Conservation (phyloP, 345 rosid species). For the Aquilaria malaccensis region DNA sequence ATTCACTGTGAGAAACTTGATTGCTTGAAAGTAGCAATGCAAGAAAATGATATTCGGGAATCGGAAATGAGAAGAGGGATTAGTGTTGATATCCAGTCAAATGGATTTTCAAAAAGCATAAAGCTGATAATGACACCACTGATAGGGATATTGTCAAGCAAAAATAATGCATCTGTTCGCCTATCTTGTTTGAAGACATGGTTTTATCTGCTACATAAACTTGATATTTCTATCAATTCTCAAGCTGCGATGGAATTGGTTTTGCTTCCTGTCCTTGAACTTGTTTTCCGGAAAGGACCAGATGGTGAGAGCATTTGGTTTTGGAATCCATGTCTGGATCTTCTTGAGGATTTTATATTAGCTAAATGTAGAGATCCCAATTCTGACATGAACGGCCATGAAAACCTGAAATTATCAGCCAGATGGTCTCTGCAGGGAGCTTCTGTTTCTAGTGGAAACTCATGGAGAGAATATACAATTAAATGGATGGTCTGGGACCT, state of each 20-base stretch:
- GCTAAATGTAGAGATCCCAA: constrained; percentile 24
- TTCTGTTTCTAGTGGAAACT: constrained; percentile 17
- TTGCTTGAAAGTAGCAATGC: constrained; percentile 9
- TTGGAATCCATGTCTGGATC: constrained; percentile 40
- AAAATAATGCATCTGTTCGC: constrained; percentile 34
- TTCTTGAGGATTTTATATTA: constrained; percentile 32
- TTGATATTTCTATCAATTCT: constrained; percentile 29
- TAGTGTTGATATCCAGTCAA: constrained; percentile 18
- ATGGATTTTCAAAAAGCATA: constrained; percentile 30
- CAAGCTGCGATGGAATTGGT: constrained; percentile 28
- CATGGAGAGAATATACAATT: constrained; percentile 28
- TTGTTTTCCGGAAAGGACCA: constrained; percentile 29
- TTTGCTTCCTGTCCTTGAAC: constrained; percentile 41
- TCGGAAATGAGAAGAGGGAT: constrained; percentile 10
- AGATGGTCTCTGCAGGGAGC: constrained; percentile 16
- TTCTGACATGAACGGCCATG: constrained; percentile 15
- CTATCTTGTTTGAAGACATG: constrained; percentile 45
- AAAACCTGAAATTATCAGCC: constrained; percentile 11
- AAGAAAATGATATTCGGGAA: constrained; percentile 15
- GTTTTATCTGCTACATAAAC: constrained; percentile 49
- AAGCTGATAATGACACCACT: constrained; percentile 54
- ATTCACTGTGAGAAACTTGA: constrained; percentile 18
- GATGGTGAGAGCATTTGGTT: constrained; percentile 21
- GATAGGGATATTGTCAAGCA: constrained; percentile 34
- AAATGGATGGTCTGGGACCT: constrained; percentile 47